These are phyloP conservation scores for Chlamydomonas sp. DNA, from an alignment of 139 green algal species.

Conservation along the genomic window DNA sequence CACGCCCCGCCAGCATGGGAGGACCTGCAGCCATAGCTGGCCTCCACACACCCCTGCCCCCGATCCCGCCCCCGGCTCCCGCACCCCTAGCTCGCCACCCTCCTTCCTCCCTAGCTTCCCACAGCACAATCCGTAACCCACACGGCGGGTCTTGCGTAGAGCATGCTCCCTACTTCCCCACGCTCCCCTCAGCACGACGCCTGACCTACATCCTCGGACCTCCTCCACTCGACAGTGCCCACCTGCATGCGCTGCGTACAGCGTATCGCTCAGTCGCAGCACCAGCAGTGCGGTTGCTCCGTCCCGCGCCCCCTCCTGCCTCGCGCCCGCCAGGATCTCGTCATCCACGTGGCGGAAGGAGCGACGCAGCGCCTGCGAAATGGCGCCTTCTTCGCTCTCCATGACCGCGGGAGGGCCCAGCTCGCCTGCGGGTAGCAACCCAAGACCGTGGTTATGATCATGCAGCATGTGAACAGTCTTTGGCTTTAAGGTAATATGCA, in stretches of 20 bases:
- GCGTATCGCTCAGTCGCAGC: constrained; percentile 61
- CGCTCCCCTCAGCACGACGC: not conserved
- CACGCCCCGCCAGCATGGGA: too few species aligned
- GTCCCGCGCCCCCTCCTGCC: constrained; percentile 59
- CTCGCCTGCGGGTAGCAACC: not conserved
- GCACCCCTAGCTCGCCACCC: too few species aligned
- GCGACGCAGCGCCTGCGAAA: constrained; percentile 19
- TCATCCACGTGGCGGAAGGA: constrained; percentile 54
- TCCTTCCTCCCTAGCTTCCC: too few species aligned
- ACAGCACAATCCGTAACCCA: too few species aligned
- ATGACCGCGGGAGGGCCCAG: not conserved
- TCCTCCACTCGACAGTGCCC: not conserved
- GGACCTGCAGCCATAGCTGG: too few species aligned
- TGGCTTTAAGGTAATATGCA: too few species aligned
- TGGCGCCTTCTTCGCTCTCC: constrained; percentile 40
- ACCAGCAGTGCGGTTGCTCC: constrained; percentile 76
- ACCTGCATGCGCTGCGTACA: constrained; percentile 76
- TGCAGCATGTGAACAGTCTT: not conserved
- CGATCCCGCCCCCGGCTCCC: too few species aligned
- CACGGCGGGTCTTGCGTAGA: too few species aligned
- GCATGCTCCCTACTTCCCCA: too few species aligned
- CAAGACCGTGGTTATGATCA: not conserved
- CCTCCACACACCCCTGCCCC: too few species aligned
- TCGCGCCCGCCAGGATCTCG: constrained; percentile 63
- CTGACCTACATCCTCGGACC: not conserved